Percentiles rank a stretch among this genome's conserved stretches.
These are phyloP conservation scores for Quercus glauca DNA, from an alignment of 306 rosid genomes.

Conservation along the genomic window DNA sequence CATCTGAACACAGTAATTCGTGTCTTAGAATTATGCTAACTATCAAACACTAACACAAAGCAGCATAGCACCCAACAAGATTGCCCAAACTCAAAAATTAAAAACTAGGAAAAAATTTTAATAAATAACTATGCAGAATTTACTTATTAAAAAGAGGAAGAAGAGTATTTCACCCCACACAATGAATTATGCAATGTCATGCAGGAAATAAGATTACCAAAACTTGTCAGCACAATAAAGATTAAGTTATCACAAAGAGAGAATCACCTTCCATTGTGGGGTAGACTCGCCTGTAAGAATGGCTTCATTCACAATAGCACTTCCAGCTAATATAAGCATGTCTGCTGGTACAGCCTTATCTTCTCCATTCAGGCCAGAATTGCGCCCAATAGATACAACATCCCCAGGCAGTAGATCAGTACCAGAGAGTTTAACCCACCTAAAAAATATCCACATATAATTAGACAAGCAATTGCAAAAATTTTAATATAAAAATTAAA, in stretches of 20 bases:
- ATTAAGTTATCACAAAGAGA: slow-evolving; percentile 37
- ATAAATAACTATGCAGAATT: background rate
- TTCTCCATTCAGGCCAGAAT: slow-evolving; percentile 80
- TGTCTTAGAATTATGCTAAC: background rate
- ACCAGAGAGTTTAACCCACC: slow-evolving; percentile 92
- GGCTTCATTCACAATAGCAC: slow-evolving; percentile 94
- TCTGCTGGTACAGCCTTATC: slow-evolving; percentile 98
- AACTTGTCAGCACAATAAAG: background rate
- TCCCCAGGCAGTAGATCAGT: slow-evolving; percentile 96
- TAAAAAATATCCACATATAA: slow-evolving; percentile 12
- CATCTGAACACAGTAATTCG: background rate
- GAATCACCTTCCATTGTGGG: slow-evolving; percentile 97
- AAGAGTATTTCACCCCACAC: background rate
- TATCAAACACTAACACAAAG: background rate
- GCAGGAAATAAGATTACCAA: background rate
- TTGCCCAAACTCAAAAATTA: background rate
- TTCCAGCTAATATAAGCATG: slow-evolving; percentile 97
- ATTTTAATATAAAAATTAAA: slow-evolving; percentile 19
- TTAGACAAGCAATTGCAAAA: slow-evolving; percentile 1
- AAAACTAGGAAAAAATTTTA: background rate
- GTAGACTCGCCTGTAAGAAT: slow-evolving; percentile 99
- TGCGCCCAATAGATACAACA: slow-evolving; percentile 93
- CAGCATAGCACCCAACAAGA: background rate
- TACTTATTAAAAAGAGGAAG: background rate
- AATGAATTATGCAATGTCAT: background rate